Percentiles rank a stretch among this genome's conserved stretches.
Evolutionary conservation across 2,329 filamentous ascomycete genomes (phyloP).

Genomic region (Colletotrichum incanum): DNA sequence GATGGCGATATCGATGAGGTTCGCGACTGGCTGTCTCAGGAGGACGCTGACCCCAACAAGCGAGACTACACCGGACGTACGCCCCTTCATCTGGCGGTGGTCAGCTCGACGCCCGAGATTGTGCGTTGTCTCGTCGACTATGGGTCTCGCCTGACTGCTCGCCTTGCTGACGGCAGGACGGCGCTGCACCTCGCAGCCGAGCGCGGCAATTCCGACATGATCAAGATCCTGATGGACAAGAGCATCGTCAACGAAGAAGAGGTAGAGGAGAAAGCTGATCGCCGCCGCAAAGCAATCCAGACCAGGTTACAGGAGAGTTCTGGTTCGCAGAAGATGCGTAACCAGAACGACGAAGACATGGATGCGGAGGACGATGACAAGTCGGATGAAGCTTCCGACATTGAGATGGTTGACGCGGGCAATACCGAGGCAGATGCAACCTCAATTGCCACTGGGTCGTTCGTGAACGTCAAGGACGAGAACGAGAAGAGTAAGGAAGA

Average conservation of each 20-base stretch:
- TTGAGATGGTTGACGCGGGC: constrained; percentile 62
- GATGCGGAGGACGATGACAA: constrained; percentile 52
- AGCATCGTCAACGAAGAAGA: constrained; percentile 82
- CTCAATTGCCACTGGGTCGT: constrained; percentile 78
- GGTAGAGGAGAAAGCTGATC: constrained; percentile 72
- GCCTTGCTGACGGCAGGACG: constrained; percentile 84
- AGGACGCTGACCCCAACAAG: constrained; percentile 79
- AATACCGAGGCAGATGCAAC: constrained; percentile 67
- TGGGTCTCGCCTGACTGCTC: constrained; percentile 80
- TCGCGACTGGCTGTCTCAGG: constrained; percentile 77
- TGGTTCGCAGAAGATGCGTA: constrained; percentile 46
- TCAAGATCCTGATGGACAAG: constrained; percentile 80
- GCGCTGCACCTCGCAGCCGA: constrained; percentile 87
- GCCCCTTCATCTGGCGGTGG: constrained; percentile 83
- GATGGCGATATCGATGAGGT: constrained; percentile 81
- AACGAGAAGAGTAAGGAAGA: constrained; percentile 55
- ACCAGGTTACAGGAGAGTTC: constrained; percentile 47
- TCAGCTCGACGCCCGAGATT: constrained; percentile 77
- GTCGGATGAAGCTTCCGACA: constrained; percentile 57
- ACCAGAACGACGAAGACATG: constrained; percentile 47
- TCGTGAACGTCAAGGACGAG: constrained; percentile 75
- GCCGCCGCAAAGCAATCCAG: constrained; percentile 58
- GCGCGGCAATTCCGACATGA: constrained; percentile 77
- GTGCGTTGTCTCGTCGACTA: constrained; percentile 80
- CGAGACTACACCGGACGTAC: constrained; percentile 86